Base-by-base conservation (phyloP, 2,329 filamentous ascomycete genomes). In the Arthrobotrys pseudoclavata region DNA sequence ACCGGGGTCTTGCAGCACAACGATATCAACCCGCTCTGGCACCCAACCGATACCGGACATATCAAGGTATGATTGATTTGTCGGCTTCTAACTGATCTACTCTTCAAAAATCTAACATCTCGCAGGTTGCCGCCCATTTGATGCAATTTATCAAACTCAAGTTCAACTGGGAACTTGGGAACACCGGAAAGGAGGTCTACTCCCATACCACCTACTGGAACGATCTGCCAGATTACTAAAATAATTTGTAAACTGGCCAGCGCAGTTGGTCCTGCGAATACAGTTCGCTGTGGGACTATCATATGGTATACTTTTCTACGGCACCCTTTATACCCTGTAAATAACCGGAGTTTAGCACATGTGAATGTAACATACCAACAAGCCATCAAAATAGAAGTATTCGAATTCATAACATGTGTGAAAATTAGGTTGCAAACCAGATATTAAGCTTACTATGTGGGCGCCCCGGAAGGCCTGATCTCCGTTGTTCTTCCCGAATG, bases 1-100 rank as follows among this genome's bases (percentile, higher is more conserved):
- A 87, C 85, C 9, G 88, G 88, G 0, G 87, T 90, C 52, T 81
- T 90, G 79, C 87, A 89, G 79, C 87, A 90, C 80, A 89, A 90
- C 79, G 88, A 90, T 80, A 88, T 89, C 75, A 86, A 85, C 1
- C 88, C 88, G 5, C 84, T 86, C 79, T 89, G 85, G 79, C 89
- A 90, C 80, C 88, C 87, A 0, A 90, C 88, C 0, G 89, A 90
- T 80, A 86, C 89, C 6, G 88, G 88, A 0, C 87, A 89, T 67
- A 84, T 90, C 80, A 90, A 90, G 82, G 71, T 76, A 76, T 37
- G 12, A 4, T 40, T 31, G 4, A 22, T 22, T 40, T 34, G n/a
- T 34, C 57, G n/a, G n/a, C n/a, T 7, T 42, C 15, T 45, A 45
- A 45, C 7, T 45, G 6, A 15, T 48, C 26, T 20, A 29, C 6